Evolutionary conservation across 73 alveolate genomes (phyloP).

Genomic region (Tetrahymena malaccensis): DNA sequence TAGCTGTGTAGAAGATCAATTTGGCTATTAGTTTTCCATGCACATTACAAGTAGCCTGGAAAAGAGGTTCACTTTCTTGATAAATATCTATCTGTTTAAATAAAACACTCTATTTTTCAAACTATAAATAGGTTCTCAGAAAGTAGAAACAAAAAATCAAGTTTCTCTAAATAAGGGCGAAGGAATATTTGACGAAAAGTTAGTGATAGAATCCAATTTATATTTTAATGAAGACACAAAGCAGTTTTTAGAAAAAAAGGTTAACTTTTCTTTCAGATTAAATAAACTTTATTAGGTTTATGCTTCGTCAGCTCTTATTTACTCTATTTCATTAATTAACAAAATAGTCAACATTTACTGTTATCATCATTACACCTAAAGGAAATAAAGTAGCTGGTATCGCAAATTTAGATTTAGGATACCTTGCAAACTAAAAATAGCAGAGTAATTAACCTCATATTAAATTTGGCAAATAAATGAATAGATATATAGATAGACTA

Average conservation of each 20-base stretch:
- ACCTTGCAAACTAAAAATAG: not conserved
- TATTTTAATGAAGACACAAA: not conserved
- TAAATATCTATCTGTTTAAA: not conserved
- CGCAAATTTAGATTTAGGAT: not conserved
- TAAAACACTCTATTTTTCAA: not conserved
- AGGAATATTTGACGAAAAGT: not conserved
- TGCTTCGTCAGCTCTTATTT: not conserved
- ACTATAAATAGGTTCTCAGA: not conserved
- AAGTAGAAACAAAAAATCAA: not conserved
- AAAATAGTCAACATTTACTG: not conserved
- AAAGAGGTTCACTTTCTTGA: not conserved
- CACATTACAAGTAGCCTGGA: not conserved
- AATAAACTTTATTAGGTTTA: not conserved
- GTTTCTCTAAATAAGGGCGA: not conserved
- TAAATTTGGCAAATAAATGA: not conserved
- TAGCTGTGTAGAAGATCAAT: not conserved
- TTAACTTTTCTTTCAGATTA: not conserved
- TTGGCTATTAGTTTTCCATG: not conserved
- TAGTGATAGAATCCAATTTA: not conserved
- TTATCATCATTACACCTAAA: not conserved
- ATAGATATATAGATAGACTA: too few species aligned
- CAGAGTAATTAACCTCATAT: not conserved
- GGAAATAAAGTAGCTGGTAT: not conserved
- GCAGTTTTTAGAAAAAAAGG: not conserved
- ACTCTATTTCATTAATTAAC: not conserved